These are phyloP conservation scores for Mycosarcoma maydis DNA, from an alignment of 1,284 basidiomycete species.

Conservation along the genomic window DNA sequence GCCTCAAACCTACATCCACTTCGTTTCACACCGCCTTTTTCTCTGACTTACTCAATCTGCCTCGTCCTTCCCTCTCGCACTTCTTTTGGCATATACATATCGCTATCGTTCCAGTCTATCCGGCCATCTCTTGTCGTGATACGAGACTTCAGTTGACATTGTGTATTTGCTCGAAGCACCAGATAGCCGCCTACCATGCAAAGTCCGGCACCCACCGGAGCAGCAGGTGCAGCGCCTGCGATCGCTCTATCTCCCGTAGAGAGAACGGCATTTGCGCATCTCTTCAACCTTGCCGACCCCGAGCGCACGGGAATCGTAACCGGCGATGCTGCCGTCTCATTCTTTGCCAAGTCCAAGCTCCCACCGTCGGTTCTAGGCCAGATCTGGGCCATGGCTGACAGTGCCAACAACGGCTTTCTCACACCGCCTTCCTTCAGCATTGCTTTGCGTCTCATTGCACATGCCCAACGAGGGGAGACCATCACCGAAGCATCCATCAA, in stretches of 20 bases:
- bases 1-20: background rate
- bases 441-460: conserved; percentile 87
- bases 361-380: conserved; percentile 75
- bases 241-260: conserved; percentile 52
- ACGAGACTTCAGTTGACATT: no score
- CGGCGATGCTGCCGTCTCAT: conserved; percentile 62
- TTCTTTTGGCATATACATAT: background rate
- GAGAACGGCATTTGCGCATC: conserved; percentile 59
- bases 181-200: conserved; percentile 25
- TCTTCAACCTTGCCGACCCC: conserved; percentile 63
- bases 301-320: conserved; percentile 59
- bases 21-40: background rate
- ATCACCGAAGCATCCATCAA: conserved; percentile 69
- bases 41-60: background rate
- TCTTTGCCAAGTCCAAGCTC: conserved; percentile 63
- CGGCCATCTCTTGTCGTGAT: background rate
- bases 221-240: conserved; percentile 20
- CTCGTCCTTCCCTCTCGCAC: background rate
- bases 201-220: conserved; percentile 44
- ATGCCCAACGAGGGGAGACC: conserved; percentile 86
- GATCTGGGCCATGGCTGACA: conserved; percentile 92
- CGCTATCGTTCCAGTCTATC: background rate
- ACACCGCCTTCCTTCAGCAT: conserved; percentile 73
- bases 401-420: conserved; percentile 71
- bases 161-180: no score